Conservation (phyloP, 164 flowering plant species). For the Cinnamomum micranthum region DNA sequence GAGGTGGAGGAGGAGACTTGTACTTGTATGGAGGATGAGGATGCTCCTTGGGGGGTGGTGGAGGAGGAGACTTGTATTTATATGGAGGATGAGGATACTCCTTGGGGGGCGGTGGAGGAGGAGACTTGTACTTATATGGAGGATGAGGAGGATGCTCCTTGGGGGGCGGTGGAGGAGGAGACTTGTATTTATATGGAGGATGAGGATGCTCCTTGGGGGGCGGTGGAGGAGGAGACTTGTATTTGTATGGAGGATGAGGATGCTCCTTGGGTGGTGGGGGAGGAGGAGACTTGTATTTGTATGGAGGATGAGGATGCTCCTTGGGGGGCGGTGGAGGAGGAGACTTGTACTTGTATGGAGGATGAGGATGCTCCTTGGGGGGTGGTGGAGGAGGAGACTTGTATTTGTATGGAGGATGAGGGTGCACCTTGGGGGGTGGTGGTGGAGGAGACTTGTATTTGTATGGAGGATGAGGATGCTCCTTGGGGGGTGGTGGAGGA, state of each 20-base stretch:
- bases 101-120: conserved; percentile 10
- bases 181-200: conserved; percentile 9
- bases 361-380: neutral
- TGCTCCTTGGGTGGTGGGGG: conserved; percentile 9
- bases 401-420: conserved; percentile 1
- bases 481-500: conserved; percentile 13
- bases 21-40: conserved; percentile 7
- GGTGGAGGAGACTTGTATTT: conserved; percentile 23
- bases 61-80: conserved; percentile 14
- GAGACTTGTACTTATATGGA: conserved; percentile 9
- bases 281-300: conserved; percentile 13
- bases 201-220: neutral
- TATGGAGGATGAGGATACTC: neutral
- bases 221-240: conserved; percentile 8
- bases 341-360: conserved; percentile 6
- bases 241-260: conserved; percentile 6
- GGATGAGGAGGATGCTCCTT: neutral
- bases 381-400: conserved; percentile 23
- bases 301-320: neutral
- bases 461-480: neutral
- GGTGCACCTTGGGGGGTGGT: neutral
- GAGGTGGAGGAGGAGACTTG: conserved; percentile 1
- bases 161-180: conserved; percentile 9
- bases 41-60: conserved; percentile 6
- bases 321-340: conserved; percentile 16